Evolutionary conservation across 306 rosid genomes (phyloP).

Genomic region (Abrus pulchellus): DNA sequence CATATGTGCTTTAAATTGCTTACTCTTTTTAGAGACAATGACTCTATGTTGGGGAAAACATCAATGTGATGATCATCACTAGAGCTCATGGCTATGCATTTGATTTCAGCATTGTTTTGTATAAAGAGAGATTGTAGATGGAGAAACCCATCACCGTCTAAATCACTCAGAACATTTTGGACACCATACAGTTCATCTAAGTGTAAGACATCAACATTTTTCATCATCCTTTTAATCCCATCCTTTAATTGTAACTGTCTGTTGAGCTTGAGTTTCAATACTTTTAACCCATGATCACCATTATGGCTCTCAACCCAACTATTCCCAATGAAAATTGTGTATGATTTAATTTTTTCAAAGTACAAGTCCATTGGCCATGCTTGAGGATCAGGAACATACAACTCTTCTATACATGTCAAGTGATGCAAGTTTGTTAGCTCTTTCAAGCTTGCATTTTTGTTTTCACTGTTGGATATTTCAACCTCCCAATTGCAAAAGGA

Average conservation of each 20-base stretch:
- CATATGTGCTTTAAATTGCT: not conserved
- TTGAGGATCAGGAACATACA: not conserved
- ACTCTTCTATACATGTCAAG: not conserved
- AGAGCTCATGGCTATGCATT: not conserved
- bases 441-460: constrained; percentile 10
- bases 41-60: constrained; percentile 6
- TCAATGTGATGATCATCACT: not conserved
- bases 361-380: constrained; percentile 6
- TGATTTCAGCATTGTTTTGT: constrained; percentile 14
- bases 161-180: constrained; percentile 6
- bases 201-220: constrained; percentile 14
- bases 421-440: not conserved
- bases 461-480: not conserved
- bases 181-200: not conserved
- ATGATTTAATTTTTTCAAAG: not conserved
- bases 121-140: not conserved
- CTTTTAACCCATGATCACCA: not conserved
- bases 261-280: not conserved
- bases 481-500: not conserved
- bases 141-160: not conserved
- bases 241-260: not conserved
- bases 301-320: not conserved
- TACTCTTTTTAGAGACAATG: not conserved
- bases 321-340: constrained; percentile 5
- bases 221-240: constrained; percentile 7